Conservation (phyloP, 768 basidiomycete genomes). For the Trametes cingulata region DNA sequence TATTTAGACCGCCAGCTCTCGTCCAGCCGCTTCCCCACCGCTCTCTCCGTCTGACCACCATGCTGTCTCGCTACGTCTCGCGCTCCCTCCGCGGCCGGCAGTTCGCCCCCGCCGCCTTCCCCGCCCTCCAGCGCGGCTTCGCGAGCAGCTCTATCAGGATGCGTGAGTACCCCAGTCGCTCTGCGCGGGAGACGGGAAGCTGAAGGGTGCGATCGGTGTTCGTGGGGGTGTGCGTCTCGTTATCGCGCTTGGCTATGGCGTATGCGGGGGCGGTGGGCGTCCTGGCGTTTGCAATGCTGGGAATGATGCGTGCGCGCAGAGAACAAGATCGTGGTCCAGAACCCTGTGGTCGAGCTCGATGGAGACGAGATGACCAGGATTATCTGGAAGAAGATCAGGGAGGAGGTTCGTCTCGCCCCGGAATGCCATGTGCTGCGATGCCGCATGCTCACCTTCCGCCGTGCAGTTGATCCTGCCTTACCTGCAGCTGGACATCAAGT, state of each 20-base stretch:
- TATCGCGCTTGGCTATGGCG: neutral
- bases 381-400: slow-evolving; percentile 97
- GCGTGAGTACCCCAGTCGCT: slow-evolving; percentile 19
- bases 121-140: slow-evolving; percentile 19
- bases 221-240: neutral
- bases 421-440: neutral
- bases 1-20: slow-evolving; percentile 9
- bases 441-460: neutral
- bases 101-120: neutral
- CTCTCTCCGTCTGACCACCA: slow-evolving; percentile 7
- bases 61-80: slow-evolving; percentile 21
- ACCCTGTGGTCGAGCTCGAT: slow-evolving; percentile 93
- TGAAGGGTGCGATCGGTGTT: neutral
- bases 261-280: neutral
- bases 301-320: slow-evolving; percentile 21
- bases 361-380: slow-evolving; percentile 99
- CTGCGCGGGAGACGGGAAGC: neutral
- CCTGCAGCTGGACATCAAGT: slow-evolving; percentile 95
- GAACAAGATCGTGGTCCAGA: slow-evolving; percentile 74
- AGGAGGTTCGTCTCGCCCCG: slow-evolving; percentile 61
- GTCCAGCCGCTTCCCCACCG: neutral
- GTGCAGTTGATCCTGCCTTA: slow-evolving; percentile 93
- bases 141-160: slow-evolving; percentile 23
- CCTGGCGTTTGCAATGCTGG: neutral
- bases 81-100: slow-evolving; percentile 18